A percentile compares a stretch with the other conserved stretches of the same genome.
Evolutionary conservation across 768 basidiomycete genomes (phyloP).

Genomic region (Clavaria fumosa): DNA sequence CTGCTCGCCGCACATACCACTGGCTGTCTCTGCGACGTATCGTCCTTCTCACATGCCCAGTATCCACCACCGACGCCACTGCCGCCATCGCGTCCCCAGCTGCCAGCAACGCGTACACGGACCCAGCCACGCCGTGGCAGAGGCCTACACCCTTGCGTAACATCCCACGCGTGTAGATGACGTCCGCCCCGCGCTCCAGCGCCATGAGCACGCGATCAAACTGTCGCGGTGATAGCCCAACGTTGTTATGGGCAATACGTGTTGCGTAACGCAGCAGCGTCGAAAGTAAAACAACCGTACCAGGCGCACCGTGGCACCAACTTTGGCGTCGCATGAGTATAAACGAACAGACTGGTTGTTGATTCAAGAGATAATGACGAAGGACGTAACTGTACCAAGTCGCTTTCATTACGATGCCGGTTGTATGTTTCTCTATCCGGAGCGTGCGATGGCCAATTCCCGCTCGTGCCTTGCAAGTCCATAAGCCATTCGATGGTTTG

Average conservation of each 20-base stretch:
- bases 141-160: constrained; percentile 43
- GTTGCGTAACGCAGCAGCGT: constrained; percentile 23
- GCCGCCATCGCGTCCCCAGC: constrained; percentile 29
- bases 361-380: too few species aligned
- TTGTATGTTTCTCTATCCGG: constrained; percentile 11
- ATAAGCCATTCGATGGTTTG: constrained; percentile 33
- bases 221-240: constrained; percentile 14
- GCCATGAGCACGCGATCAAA: constrained; percentile 18
- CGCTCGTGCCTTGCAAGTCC: constrained; percentile 26
- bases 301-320: constrained; percentile 48
- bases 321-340: too few species aligned
- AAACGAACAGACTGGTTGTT: too few species aligned
- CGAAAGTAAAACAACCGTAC: constrained; percentile 31
- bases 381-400: constrained; percentile 43
- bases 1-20: constrained; percentile 25
- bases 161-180: constrained; percentile 33
- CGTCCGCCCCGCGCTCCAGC: constrained; percentile 23
- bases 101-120: constrained; percentile 36
- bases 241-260: constrained; percentile 10
- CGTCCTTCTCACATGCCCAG: too few species aligned
- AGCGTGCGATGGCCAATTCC: constrained; percentile 39
- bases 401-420: constrained; percentile 14
- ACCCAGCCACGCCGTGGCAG: constrained; percentile 42
- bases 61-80: constrained; percentile 5
- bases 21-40: too few species aligned